Conservation (phyloP, 169 alveolate genomes). For the Plasmodium cynomolgi region DNA sequence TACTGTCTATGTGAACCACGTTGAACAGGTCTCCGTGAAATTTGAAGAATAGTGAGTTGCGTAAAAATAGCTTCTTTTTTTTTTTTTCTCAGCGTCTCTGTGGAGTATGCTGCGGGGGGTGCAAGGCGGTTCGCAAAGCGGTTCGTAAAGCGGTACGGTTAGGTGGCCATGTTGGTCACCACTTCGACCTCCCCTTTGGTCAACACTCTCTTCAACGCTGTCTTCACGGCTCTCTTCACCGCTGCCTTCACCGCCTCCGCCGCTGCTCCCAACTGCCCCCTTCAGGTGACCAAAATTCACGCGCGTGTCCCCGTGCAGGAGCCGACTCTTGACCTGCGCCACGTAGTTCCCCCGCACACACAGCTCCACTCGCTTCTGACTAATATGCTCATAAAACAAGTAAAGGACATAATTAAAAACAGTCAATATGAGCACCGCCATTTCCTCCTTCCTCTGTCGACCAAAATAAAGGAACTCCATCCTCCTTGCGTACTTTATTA, state of each 20-base stretch:
- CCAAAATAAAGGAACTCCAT: background rate
- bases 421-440: background rate
- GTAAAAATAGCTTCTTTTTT: slow-evolving; percentile 8
- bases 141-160: background rate
- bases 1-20: background rate
- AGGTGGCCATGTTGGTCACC: background rate
- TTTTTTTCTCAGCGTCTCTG: background rate
- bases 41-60: slow-evolving; percentile 17
- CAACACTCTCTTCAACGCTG: background rate
- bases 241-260: background rate
- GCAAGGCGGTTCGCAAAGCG: background rate
- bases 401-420: slow-evolving; percentile 28
- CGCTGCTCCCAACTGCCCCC: background rate
- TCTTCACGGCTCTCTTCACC: background rate
- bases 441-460: background rate
- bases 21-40: background rate
- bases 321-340: background rate
- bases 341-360: background rate
- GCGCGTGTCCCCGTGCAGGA: background rate
- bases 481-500: slow-evolving; percentile 13
- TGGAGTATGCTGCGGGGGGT: background rate
- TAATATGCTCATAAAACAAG: slow-evolving; percentile 23
- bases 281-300: background rate
- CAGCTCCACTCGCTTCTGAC: slow-evolving; percentile 1
- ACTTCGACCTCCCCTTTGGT: background rate